phyloP scores from a whole-genome alignment of 495 filamentous ascomycete genomes.

The Talaromyces wortmannii region DNA sequence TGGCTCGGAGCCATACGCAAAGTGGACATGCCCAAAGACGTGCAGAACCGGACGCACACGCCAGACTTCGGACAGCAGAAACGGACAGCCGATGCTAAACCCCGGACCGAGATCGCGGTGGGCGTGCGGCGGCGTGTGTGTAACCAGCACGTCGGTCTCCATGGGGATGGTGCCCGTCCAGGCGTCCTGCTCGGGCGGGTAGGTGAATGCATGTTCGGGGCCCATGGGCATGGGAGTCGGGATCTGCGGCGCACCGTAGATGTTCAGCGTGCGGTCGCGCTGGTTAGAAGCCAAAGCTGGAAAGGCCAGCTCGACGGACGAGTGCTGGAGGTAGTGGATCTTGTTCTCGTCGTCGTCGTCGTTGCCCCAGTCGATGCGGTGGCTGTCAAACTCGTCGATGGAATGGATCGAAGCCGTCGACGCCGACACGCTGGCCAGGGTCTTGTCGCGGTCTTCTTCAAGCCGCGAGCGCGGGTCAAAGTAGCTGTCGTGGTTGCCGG shows the following conservation, averaged over 20 bases:
- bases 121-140: slow-evolving; percentile 63
- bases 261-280: slow-evolving; percentile 32
- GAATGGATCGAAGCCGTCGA: slow-evolving; percentile 35
- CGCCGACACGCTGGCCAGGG: slow-evolving; percentile 27
- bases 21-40: slow-evolving; percentile 87
- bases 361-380: slow-evolving; percentile 44
- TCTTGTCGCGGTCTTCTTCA: slow-evolving; percentile 32
- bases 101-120: slow-evolving; percentile 64
- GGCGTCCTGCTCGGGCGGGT: slow-evolving; percentile 50
- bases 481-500: slow-evolving; percentile 85
- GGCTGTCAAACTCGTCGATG: slow-evolving; percentile 26
- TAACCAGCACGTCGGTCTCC: slow-evolving; percentile 77
- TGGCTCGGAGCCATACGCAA: slow-evolving; percentile 50
- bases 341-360: slow-evolving; percentile 29
- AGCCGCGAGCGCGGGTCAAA: slow-evolving; percentile 54
- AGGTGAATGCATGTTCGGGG: slow-evolving; percentile 61
- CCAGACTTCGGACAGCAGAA: slow-evolving; percentile 71
- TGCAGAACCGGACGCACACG: slow-evolving; percentile 71
- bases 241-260: slow-evolving; percentile 62
- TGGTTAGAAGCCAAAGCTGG: slow-evolving; percentile 7
- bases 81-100: slow-evolving; percentile 64
- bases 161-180: slow-evolving; percentile 63
- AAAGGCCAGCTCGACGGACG: slow-evolving; percentile 43
- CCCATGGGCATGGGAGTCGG: slow-evolving; percentile 47
- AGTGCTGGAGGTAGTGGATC: slow-evolving; percentile 61